Conservation (phyloP, 345 rosid species). For the Trapa incisa region DNA sequence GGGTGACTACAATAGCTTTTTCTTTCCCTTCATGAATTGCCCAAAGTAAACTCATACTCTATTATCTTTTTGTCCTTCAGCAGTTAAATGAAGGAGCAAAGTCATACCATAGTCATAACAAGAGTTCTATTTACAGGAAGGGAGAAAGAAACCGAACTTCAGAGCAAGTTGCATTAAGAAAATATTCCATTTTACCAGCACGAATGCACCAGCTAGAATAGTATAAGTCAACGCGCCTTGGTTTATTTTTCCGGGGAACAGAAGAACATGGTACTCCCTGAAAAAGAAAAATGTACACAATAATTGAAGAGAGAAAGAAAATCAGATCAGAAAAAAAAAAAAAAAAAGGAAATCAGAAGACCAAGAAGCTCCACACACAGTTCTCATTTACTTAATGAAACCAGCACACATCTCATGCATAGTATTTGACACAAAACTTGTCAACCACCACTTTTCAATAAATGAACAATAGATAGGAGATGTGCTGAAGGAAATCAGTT, state of each 20-base stretch:
- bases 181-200: conserved; percentile 44
- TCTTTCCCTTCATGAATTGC: no score
- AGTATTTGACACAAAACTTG: background rate
- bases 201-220: conserved; percentile 96
- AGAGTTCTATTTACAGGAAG: background rate
- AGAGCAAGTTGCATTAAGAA: background rate
- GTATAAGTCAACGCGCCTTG: conserved; percentile 77
- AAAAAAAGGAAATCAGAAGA: background rate
- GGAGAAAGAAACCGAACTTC: background rate
- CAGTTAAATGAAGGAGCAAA: background rate
- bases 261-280: conserved; percentile 71
- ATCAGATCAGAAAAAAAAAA: no score
- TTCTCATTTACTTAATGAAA: background rate
- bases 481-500: background rate
- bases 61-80: no score
- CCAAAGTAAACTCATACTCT: no score
- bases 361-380: background rate
- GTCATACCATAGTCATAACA: background rate
- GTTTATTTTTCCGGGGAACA: conserved; percentile 62
- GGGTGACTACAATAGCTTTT: no score
- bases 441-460: background rate
- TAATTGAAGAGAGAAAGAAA: background rate
- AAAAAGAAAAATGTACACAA: conserved; percentile 10
- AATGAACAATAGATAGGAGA: background rate
- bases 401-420: background rate